Conservation (phyloP, 169 alveolate genomes). For the Eimeria acervulina region DNA sequence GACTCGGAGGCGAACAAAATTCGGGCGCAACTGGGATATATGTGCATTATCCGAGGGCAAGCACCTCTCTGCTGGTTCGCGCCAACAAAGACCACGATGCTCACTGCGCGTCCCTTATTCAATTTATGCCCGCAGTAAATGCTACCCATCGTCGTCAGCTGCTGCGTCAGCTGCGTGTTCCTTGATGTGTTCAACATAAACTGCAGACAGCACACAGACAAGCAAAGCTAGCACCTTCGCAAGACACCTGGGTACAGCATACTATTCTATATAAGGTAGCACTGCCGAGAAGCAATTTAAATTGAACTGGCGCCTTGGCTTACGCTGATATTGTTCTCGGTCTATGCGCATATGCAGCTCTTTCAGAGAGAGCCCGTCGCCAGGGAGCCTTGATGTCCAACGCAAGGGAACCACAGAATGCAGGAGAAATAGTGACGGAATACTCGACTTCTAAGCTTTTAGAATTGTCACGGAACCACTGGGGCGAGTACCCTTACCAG, state of each 20-base stretch:
- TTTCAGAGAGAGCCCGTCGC: conserved; percentile 54
- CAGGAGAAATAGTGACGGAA: background rate
- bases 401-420: background rate
- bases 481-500: background rate
- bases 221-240: background rate
- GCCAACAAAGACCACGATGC: background rate
- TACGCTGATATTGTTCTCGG: conserved; percentile 72
- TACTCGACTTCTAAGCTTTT: background rate
- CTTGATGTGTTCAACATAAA: conserved; percentile 60
- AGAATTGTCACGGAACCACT: too few relatives aligned
- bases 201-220: conserved; percentile 33
- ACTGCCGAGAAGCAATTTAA: background rate
- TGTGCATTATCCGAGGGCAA: background rate
- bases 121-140: background rate
- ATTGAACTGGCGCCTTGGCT: background rate
- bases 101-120: background rate
- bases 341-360: conserved; percentile 76
- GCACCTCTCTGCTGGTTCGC: background rate
- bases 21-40: background rate
- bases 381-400: conserved; percentile 13
- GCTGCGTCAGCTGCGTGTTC: conserved; percentile 68
- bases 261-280: background rate
- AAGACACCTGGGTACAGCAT: background rate
- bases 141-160: conserved; percentile 51
- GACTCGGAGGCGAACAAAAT: background rate